A percentile compares a stretch with the other conserved stretches of the same genome.
Evolutionary conservation across 2,329 filamentous ascomycete genomes (phyloP).

Genomic region (Aspergillus chevalieri): DNA sequence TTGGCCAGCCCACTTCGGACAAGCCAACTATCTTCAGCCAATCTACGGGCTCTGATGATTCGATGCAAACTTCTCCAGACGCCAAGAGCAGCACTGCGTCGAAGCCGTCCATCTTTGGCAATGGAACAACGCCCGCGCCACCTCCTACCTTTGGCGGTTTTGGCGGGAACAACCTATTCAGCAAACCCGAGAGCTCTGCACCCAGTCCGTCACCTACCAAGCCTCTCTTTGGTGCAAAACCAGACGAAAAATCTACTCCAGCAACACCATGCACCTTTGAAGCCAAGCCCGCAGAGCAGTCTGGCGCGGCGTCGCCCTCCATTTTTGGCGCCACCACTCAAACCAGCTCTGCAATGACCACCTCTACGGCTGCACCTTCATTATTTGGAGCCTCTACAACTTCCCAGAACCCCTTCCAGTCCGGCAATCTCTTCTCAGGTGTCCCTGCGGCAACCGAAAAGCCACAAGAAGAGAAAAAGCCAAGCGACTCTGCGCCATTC

Average conservation of each 20-base stretch:
- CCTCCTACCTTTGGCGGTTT: slow-evolving; percentile 12
- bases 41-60: slow-evolving; percentile 18
- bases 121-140: slow-evolving; percentile 4
- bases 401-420: slow-evolving; percentile 18
- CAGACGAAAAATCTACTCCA: slow-evolving; percentile 13
- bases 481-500: slow-evolving; percentile 7
- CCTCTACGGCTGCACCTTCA: slow-evolving; percentile 7
- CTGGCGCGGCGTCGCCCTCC: slow-evolving; percentile 8
- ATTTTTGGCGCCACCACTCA: slow-evolving; percentile 2
- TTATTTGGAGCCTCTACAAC: slow-evolving; percentile 14
- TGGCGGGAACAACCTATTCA: neutral
- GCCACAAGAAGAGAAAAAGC: slow-evolving; percentile 9
- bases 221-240: slow-evolving; percentile 17
- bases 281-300: slow-evolving; percentile 11
- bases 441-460: slow-evolving; percentile 8
- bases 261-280: slow-evolving; percentile 24
- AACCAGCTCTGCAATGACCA: slow-evolving; percentile 9
- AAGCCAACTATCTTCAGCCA: slow-evolving; percentile 23
- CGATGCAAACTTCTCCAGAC: slow-evolving; percentile 32
- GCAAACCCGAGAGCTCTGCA: slow-evolving; percentile 8
- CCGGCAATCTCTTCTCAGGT: slow-evolving; percentile 15
- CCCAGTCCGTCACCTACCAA: slow-evolving; percentile 14
- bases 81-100: slow-evolving; percentile 13
- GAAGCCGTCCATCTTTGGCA: slow-evolving; percentile 19
- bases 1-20: slow-evolving; percentile 14